Evolutionary conservation across 1,284 basidiomycete species (phyloP).

Genomic region (Fomitiporia mediterranea): DNA sequence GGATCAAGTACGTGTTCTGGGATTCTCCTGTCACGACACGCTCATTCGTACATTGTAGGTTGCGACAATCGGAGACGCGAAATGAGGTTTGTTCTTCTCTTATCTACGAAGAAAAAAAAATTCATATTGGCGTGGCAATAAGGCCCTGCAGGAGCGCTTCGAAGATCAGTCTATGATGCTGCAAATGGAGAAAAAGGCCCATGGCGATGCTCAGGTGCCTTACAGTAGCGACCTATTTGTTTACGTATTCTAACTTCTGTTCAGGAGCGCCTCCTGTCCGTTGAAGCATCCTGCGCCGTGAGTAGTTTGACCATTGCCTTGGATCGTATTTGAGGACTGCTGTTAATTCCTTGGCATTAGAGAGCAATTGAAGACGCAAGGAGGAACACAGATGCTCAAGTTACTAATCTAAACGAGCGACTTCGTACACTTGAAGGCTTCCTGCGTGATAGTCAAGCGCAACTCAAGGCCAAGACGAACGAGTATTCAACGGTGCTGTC

Average conservation of each 20-base stretch:
- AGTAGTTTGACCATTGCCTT: neutral
- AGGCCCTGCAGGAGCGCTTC: slow-evolving; percentile 57
- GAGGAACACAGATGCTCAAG: neutral
- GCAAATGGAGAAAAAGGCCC: slow-evolving; percentile 47
- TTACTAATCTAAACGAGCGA: neutral
- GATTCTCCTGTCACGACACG: neutral
- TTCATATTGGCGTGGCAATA: neutral
- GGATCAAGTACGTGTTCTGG: slow-evolving; percentile 26
- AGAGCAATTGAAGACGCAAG: slow-evolving; percentile 7
- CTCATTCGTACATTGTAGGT: slow-evolving; percentile 19
- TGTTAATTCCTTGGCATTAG: neutral
- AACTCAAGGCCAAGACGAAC: neutral
- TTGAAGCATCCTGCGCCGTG: slow-evolving; percentile 9
- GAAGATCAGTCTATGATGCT: slow-evolving; percentile 51
- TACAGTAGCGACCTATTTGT: neutral
- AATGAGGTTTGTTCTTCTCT: slow-evolving; percentile 26
- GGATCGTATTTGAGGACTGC: neutral
- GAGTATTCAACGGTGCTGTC: neutral
- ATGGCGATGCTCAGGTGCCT: slow-evolving; percentile 49
- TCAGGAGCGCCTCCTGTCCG: slow-evolving; percentile 12
- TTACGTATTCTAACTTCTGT: neutral
- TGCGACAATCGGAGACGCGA: slow-evolving; percentile 25
- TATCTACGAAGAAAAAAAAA: too few species aligned
- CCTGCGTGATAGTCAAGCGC: neutral
- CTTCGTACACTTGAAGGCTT: neutral